A percentile compares a stretch with the other conserved stretches of the same genome.
phyloP scores from a whole-genome alignment of 345 rosid genomes.

The Microcos paniculata region DNA sequence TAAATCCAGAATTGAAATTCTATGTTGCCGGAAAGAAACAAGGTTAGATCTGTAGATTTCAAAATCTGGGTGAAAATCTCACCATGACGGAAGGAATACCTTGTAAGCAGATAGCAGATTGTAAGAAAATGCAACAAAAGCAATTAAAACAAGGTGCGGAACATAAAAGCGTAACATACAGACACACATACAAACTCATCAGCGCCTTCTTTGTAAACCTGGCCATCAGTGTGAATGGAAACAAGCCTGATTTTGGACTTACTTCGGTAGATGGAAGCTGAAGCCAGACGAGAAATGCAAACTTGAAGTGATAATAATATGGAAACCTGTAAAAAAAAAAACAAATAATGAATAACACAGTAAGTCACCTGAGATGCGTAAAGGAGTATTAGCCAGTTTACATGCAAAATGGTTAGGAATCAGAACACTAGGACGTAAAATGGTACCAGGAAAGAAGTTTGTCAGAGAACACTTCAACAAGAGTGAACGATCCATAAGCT shows the following conservation, averaged over 20 bases:
- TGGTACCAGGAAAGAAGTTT: slow-evolving; percentile 43
- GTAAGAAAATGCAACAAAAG: neutral
- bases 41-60: neutral
- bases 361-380: neutral
- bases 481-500: slow-evolving; percentile 52
- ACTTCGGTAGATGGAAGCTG: slow-evolving; percentile 47
- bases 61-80: neutral
- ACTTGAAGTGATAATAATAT: slow-evolving; percentile 61
- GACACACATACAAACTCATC: too few relatives aligned
- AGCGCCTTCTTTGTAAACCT: neutral
- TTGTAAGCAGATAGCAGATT: neutral
- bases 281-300: slow-evolving; percentile 75
- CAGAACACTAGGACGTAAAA: slow-evolving; percentile 4
- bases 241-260: slow-evolving; percentile 14
- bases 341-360: neutral
- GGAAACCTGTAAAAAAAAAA: slow-evolving; percentile 50
- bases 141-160: neutral
- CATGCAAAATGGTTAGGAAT: neutral
- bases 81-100: neutral
- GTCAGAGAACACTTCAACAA: slow-evolving; percentile 46
- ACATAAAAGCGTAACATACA: neutral
- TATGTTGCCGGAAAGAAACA: neutral
- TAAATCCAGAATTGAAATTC: neutral
- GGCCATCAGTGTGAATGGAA: neutral
- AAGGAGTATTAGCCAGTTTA: neutral